These are phyloP conservation scores for Alternaria viburni DNA, from an alignment of 2,329 filamentous ascomycete species.

Conservation along the genomic window DNA sequence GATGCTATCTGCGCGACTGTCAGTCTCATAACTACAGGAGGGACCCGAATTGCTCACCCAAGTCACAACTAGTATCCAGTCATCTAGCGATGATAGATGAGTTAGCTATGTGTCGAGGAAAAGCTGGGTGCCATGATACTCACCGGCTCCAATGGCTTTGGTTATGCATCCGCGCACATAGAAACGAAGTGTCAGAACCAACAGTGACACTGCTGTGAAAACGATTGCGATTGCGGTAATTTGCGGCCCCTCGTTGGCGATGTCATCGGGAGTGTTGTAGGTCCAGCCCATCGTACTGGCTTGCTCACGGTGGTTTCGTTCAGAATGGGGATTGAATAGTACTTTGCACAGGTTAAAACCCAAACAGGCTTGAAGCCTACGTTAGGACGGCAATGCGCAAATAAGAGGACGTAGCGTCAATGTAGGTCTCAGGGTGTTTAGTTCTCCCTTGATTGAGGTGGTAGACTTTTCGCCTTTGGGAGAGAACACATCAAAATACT, in stretches of 20 bases:
- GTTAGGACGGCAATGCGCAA: not conserved
- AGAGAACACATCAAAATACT: not conserved
- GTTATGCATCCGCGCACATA: constrained; percentile 20
- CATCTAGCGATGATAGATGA: constrained; percentile 6
- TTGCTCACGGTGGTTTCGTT: not conserved
- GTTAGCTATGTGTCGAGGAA: not conserved
- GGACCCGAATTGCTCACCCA: constrained; percentile 9
- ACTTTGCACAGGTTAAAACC: not conserved
- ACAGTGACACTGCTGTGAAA: constrained; percentile 10
- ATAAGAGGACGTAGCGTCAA: not conserved
- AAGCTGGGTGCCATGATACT: not conserved
- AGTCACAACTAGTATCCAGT: constrained; percentile 13
- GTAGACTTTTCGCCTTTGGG: not conserved
- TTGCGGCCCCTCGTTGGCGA: constrained; percentile 8
- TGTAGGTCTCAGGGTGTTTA: not conserved
- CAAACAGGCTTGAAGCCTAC: not conserved
- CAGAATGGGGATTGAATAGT: not conserved
- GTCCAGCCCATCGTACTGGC: constrained; percentile 17
- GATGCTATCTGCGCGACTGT: constrained; percentile 8
- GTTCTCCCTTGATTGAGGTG: not conserved
- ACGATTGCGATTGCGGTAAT: constrained; percentile 11
- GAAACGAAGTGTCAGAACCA: constrained; percentile 11
- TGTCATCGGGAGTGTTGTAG: constrained; percentile 13
- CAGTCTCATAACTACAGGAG: not conserved
- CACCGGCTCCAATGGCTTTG: constrained; percentile 20